Percentiles rank a stretch among this genome's conserved stretches.
Evolutionary conservation across 2,329 filamentous ascomycete species (phyloP).

Genomic region (Dactylellina cionopaga): DNA sequence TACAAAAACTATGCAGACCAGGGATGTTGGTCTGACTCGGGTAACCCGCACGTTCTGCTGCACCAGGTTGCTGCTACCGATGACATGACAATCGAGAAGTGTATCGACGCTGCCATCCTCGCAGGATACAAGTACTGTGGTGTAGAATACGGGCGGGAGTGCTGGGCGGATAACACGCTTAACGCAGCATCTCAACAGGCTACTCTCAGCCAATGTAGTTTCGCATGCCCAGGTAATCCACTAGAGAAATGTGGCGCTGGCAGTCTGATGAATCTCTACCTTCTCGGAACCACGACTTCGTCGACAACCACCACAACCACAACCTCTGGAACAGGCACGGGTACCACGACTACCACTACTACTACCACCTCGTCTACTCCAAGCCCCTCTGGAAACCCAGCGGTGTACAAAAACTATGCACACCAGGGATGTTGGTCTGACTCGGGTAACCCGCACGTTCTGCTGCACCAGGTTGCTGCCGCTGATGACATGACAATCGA

Average conservation of each 20-base stretch:
- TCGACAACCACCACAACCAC: slow-evolving; percentile 8
- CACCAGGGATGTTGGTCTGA: slow-evolving; percentile 31
- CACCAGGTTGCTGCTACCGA: slow-evolving; percentile 18
- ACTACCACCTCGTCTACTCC: not conserved
- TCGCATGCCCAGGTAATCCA: slow-evolving; percentile 60
- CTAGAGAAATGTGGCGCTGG: slow-evolving; percentile 62
- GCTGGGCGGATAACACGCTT: slow-evolving; percentile 43
- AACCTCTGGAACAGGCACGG: not conserved
- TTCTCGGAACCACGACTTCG: slow-evolving; percentile 45
- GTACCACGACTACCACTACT: slow-evolving; percentile 4
- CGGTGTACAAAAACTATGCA: slow-evolving; percentile 28
- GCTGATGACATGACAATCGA: slow-evolving; percentile 42
- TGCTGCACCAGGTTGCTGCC: slow-evolving; percentile 4
- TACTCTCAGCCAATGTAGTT: slow-evolving; percentile 40
- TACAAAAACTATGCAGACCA: slow-evolving; percentile 12
- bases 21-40: slow-evolving; percentile 9
- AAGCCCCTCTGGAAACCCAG: slow-evolving; percentile 17
- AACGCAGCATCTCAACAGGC: slow-evolving; percentile 33
- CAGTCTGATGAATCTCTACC: slow-evolving; percentile 60
- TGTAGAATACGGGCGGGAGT: slow-evolving; percentile 56
- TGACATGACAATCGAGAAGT: slow-evolving; percentile 46
- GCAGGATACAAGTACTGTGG: slow-evolving; percentile 58
- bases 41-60: not conserved
- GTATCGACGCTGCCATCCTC: slow-evolving; percentile 41
- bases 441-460: not conserved